These are phyloP conservation scores for Amanita fuliginea DNA, from an alignment of 768 basidiomycete species.

Conservation along the genomic window DNA sequence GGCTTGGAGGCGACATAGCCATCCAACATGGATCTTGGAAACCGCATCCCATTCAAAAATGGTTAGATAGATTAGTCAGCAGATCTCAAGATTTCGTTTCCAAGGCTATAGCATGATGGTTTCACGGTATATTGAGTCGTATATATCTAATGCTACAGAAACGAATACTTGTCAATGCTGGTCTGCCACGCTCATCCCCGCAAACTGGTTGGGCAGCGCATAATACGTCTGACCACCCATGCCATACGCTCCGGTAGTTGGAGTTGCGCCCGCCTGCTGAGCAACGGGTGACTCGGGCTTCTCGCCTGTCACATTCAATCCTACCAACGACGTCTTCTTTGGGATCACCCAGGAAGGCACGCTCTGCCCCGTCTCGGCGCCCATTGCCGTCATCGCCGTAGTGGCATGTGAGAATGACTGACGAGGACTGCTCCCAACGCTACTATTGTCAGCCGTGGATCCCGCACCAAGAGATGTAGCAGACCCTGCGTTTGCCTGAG, in stretches of 20 bases:
- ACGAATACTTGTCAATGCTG: no score
- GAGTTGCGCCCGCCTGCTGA: background rate
- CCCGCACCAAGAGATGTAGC: background rate
- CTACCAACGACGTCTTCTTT: conserved; percentile 19
- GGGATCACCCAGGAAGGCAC: conserved; percentile 36
- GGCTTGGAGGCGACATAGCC: background rate
- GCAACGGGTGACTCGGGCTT: background rate
- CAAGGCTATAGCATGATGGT: no score
- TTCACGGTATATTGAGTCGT: no score
- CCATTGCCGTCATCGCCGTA: background rate
- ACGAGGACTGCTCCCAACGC: background rate
- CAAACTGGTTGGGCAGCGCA: conserved; percentile 16
- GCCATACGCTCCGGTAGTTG: no score
- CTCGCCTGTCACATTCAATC: background rate
- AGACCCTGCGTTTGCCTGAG: conserved; percentile 7
- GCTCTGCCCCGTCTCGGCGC: conserved; percentile 5
- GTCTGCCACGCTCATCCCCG: conserved; percentile 18
- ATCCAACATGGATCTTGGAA: no score
- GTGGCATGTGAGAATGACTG: background rate
- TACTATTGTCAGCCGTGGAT: background rate
- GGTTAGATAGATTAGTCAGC: no score
- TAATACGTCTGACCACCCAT: no score
- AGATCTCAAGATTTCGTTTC: no score
- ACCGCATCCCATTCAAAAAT: no score
- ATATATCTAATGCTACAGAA: no score